Conservation (phyloP, 345 rosid species). For the Euphorbia lathyris region DNA sequence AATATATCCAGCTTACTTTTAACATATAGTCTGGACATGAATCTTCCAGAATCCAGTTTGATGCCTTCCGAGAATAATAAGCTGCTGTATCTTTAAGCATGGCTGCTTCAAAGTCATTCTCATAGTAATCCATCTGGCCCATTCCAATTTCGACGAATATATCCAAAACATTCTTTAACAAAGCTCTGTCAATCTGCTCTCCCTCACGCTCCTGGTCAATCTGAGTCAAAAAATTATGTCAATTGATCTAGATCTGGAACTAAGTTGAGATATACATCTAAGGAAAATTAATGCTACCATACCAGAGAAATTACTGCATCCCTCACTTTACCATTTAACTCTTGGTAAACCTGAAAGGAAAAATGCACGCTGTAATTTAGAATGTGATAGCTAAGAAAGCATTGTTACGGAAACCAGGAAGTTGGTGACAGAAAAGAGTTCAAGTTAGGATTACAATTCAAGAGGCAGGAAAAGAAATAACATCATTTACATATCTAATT, state of each 20-base stretch:
- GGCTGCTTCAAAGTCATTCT: conserved; percentile 36
- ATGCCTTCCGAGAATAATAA: conserved; percentile 45
- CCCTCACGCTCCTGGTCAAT: conserved; percentile 49
- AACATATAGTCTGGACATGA: conserved; percentile 46
- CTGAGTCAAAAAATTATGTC: conserved; percentile 12
- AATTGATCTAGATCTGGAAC: not conserved
- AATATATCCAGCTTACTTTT: conserved; percentile 23
- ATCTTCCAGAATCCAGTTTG: conserved; percentile 40
- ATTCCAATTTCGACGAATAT: conserved; percentile 36
- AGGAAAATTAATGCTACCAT: not conserved
- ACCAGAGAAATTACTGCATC: conserved; percentile 39
- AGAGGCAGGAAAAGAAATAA: not conserved
- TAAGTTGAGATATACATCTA: not conserved
- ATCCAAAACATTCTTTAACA: conserved; percentile 43
- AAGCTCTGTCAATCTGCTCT: conserved; percentile 40
- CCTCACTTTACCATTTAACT: conserved; percentile 26
- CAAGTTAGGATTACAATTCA: not conserved
- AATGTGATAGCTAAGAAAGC: not conserved
- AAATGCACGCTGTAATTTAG: not conserved
- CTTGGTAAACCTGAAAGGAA: conserved; percentile 34
- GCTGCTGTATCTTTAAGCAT: conserved; percentile 35
- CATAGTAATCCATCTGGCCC: conserved; percentile 29
- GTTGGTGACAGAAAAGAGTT: not conserved
- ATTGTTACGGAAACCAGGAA: not conserved
- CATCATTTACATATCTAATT: not conserved